Percentiles rank a stretch among this genome's conserved stretches.
Conservation (phyloP, 1,284 basidiomycete species). For the Puccinia coronata region DNA sequence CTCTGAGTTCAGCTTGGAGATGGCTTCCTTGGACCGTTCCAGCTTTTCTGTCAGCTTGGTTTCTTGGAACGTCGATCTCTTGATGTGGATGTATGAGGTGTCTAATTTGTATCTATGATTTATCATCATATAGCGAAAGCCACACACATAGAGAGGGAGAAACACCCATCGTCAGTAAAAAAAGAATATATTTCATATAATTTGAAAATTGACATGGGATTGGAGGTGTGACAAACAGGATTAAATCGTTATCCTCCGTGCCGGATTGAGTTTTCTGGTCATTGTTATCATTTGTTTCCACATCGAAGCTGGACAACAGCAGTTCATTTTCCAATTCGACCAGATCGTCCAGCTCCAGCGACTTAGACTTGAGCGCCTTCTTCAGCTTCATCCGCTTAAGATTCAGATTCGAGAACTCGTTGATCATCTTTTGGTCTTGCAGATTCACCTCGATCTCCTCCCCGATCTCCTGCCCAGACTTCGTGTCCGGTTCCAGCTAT, state of each 20-base stretch:
- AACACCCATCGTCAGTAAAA: background rate
- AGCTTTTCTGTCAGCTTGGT: background rate
- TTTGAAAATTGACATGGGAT: background rate
- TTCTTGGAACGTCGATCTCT: conserved; percentile 14
- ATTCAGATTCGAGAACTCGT: conserved; percentile 32
- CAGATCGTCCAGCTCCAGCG: conserved; percentile 22
- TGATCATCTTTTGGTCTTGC: conserved; percentile 18
- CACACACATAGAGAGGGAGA: background rate
- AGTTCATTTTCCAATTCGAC: conserved; percentile 26
- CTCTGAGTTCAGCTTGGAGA: background rate
- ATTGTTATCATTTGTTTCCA: background rate
- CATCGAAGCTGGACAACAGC: conserved; percentile 14
- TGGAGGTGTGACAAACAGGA: conserved; percentile 10
- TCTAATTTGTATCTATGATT: conserved; percentile 38
- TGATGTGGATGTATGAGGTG: conserved; percentile 28
- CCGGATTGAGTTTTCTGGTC: background rate
- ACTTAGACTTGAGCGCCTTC: background rate
- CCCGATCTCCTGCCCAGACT: background rate
- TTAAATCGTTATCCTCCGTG: background rate
- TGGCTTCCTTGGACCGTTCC: background rate
- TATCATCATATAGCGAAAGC: background rate
- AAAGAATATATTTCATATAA: background rate
- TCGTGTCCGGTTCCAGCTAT: conserved; percentile 3
- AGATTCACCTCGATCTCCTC: conserved; percentile 28
- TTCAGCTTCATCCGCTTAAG: background rate